Conservation (phyloP, 805 yeast genomes). For the Wickerhamiella shivajii region DNA sequence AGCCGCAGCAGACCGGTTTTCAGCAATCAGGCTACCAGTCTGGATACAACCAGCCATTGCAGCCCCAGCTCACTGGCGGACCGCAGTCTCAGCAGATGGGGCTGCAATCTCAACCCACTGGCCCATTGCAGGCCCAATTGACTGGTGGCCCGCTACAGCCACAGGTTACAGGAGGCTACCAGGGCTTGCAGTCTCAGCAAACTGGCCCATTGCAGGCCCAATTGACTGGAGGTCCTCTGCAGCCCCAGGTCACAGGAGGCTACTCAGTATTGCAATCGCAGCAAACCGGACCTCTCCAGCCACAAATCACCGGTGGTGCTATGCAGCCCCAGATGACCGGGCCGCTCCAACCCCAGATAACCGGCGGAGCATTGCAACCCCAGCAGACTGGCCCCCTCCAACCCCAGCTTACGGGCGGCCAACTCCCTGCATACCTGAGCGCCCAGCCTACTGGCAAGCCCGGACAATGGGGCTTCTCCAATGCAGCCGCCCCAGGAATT, state of each 20-base stretch:
- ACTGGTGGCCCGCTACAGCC: slow-evolving; percentile 15
- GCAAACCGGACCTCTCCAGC: slow-evolving; percentile 18
- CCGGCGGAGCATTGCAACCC: slow-evolving; percentile 15
- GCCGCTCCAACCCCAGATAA: slow-evolving; percentile 21
- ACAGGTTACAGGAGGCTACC: slow-evolving; percentile 20
- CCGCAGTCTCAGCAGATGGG: slow-evolving; percentile 27
- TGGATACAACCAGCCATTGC: slow-evolving; percentile 11
- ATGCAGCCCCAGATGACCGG: slow-evolving; percentile 14
- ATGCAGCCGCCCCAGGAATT: slow-evolving; percentile 58
- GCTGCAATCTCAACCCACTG: slow-evolving; percentile 24
- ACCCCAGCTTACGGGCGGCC: slow-evolving; percentile 14
- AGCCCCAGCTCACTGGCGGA: slow-evolving; percentile 20
- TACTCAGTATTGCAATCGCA: slow-evolving; percentile 13
- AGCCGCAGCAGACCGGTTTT: slow-evolving; percentile 6
- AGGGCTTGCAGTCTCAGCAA: slow-evolving; percentile 21
- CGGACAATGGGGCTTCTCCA: slow-evolving; percentile 69
- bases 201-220: slow-evolving; percentile 20
- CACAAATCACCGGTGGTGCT: slow-evolving; percentile 36
- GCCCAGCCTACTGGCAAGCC: slow-evolving; percentile 48
- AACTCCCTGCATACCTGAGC: slow-evolving; percentile 21
- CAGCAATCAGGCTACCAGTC: slow-evolving; percentile 5
- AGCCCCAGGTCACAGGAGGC: slow-evolving; percentile 17
- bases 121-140: no score
- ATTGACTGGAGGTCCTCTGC: slow-evolving; percentile 11
- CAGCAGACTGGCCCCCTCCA: slow-evolving; percentile 11